These are phyloP conservation scores for Mycena floridula DNA, from an alignment of 768 basidiomycete species.

Conservation along the genomic window DNA sequence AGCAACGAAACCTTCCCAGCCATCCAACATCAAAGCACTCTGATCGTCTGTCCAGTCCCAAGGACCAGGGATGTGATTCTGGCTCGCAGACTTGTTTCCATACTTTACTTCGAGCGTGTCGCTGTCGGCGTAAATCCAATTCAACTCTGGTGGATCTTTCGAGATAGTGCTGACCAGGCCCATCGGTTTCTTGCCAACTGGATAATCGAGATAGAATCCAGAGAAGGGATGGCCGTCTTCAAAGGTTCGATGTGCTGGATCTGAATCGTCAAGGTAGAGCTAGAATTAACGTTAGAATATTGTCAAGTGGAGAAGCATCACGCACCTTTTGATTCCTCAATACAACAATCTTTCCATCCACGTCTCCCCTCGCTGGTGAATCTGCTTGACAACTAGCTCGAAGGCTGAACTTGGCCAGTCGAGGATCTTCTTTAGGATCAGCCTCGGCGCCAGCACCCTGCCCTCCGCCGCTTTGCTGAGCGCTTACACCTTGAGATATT, in stretches of 20 bases:
- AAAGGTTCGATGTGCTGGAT: slow-evolving; percentile 17
- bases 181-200: slow-evolving; percentile 16
- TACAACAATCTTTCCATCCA: slow-evolving; percentile 20
- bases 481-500: slow-evolving; percentile 20
- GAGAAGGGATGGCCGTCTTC: slow-evolving; percentile 23
- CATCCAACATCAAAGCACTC: slow-evolving; percentile 15
- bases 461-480: slow-evolving; percentile 13
- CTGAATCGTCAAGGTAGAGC: slow-evolving; percentile 23
- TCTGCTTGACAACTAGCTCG: slow-evolving; percentile 9
- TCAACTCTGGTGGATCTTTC: slow-evolving; percentile 23
- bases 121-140: slow-evolving; percentile 25
- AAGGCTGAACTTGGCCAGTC: slow-evolving; percentile 22
- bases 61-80: slow-evolving; percentile 20
- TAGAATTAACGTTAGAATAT: slow-evolving; percentile 2
- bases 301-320: not conserved
- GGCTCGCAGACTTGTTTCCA: slow-evolving; percentile 22
- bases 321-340: slow-evolving; percentile 20
- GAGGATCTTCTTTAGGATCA: slow-evolving; percentile 19
- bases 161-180: slow-evolving; percentile 26
- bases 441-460: slow-evolving; percentile 10
- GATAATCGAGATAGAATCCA: slow-evolving; percentile 25
- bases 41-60: slow-evolving; percentile 25
- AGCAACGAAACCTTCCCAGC: slow-evolving; percentile 22
- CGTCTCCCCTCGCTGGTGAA: slow-evolving; percentile 6
- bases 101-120: slow-evolving; percentile 19